phyloP scores from a whole-genome alignment of 352 stramenopile species.

The Globisporangium echinulatum region DNA sequence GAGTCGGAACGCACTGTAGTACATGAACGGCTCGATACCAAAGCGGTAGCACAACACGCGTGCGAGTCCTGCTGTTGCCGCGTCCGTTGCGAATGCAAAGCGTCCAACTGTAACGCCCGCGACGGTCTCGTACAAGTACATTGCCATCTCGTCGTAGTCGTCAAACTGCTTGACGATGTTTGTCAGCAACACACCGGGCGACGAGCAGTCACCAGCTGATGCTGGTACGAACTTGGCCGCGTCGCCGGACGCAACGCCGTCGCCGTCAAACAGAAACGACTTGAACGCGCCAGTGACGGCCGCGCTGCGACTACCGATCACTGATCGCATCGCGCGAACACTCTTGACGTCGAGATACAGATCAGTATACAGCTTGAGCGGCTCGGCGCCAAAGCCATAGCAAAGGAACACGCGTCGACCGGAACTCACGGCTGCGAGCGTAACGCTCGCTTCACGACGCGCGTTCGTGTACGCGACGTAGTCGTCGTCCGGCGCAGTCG shows the following conservation, averaged over 20 bases:
- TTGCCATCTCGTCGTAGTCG: constrained; percentile 49
- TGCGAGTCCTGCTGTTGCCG: constrained; percentile 22
- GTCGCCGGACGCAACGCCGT: constrained; percentile 48
- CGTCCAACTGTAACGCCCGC: constrained; percentile 29
- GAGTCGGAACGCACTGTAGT: constrained; percentile 43
- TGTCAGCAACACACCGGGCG: constrained; percentile 28
- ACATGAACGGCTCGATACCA: constrained; percentile 41
- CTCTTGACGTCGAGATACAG: constrained; percentile 61
- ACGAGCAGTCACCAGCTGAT: constrained; percentile 23
- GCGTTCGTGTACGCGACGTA: constrained; percentile 38
- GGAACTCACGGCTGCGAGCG: constrained; percentile 37
- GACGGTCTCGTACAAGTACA: constrained; percentile 64
- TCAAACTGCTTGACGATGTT: constrained; percentile 70
- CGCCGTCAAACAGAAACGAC: constrained; percentile 58
- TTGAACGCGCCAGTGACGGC: constrained; percentile 42
- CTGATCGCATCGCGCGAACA: constrained; percentile 39
- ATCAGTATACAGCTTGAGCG: constrained; percentile 35
- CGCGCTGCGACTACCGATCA: constrained; percentile 31
- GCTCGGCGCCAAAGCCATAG: constrained; percentile 57
- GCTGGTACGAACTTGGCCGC: constrained; percentile 55
- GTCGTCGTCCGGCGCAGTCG: constrained; percentile 22
- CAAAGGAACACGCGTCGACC: constrained; percentile 52
- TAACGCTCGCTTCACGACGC: constrained; percentile 25
- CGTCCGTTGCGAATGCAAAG: constrained; percentile 36
- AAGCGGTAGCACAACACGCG: constrained; percentile 63